phyloP scores from a whole-genome alignment of 257 asterid species.

The Solanum appendiculatum region DNA sequence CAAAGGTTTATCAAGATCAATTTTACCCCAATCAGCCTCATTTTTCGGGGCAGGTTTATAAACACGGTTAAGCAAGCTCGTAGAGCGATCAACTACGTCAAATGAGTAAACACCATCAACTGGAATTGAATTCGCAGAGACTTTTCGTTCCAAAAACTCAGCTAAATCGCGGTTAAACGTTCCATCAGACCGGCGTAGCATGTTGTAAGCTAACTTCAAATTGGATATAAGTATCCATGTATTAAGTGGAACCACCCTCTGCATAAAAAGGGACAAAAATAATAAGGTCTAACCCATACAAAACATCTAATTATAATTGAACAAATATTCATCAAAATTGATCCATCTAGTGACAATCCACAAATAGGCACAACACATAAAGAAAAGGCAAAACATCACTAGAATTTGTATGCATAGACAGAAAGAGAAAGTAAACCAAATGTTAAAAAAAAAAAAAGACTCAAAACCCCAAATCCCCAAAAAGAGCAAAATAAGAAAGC shows the following conservation, averaged over 20 bases:
- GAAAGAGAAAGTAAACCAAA: conserved; percentile 12
- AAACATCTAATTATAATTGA: too few species aligned
- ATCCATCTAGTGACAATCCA: background rate
- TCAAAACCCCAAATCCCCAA: conserved; percentile 7
- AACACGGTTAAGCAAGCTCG: conserved; percentile 57
- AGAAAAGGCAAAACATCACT: background rate
- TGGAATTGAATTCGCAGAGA: conserved; percentile 56
- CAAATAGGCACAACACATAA: background rate
- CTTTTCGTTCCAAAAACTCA: conserved; percentile 75
- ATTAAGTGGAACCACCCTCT: conserved; percentile 80
- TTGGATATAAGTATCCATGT: conserved; percentile 82
- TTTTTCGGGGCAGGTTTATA: conserved; percentile 28
- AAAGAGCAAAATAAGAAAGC: conserved; percentile 21
- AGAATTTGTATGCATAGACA: background rate
- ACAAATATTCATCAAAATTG: background rate
- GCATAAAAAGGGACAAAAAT: conserved; percentile 12
- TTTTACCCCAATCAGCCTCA: conserved; percentile 24
- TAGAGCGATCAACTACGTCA: conserved; percentile 63
- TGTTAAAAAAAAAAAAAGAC: conserved; percentile 7
- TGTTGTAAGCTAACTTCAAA: conserved; percentile 74
- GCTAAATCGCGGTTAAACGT: conserved; percentile 68
- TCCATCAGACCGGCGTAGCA: conserved; percentile 83
- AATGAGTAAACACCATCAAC: conserved; percentile 69
- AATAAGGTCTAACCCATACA: background rate
- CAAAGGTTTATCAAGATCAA: conserved; percentile 52